Evolutionary conservation across 2,329 filamentous ascomycete species (phyloP).

Genomic region (Claviceps cyperi): DNA sequence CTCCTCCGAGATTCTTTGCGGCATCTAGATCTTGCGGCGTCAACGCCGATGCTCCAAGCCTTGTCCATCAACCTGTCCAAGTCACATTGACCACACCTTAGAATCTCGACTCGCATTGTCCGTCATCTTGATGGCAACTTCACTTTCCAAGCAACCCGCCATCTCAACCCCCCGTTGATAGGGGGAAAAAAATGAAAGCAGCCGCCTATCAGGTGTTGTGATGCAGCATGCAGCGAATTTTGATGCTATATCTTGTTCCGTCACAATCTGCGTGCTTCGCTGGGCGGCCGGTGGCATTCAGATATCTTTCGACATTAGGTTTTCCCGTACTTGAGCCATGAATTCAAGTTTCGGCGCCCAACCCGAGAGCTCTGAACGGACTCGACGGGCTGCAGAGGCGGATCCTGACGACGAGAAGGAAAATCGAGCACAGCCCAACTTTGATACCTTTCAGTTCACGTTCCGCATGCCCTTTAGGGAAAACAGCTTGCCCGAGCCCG

Average conservation of each 20-base stretch:
- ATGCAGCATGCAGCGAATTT: neutral
- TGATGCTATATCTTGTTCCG: neutral
- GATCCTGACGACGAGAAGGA: neutral
- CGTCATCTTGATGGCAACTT: neutral
- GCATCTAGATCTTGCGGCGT: neutral
- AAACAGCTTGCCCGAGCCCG: conserved; percentile 19
- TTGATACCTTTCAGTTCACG: conserved; percentile 18
- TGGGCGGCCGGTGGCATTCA: neutral
- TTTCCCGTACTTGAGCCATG: neutral
- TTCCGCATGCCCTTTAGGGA: conserved; percentile 16
- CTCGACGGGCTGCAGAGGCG: neutral
- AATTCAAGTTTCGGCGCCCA: neutral
- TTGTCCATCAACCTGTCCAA: neutral
- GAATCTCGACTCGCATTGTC: too few relatives aligned
- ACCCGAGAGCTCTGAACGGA: neutral
- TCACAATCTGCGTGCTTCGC: neutral
- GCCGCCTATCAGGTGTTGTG: neutral
- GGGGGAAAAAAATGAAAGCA: neutral
- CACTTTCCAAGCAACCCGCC: neutral
- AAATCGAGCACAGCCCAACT: neutral
- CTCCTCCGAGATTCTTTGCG: neutral
- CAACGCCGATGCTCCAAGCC: neutral
- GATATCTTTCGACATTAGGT: too few relatives aligned
- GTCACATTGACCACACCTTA: neutral
- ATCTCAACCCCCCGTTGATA: neutral